Base-by-base conservation (phyloP, 2,329 filamentous ascomycete genomes). In the Hymenoscyphus fraxineus region DNA sequence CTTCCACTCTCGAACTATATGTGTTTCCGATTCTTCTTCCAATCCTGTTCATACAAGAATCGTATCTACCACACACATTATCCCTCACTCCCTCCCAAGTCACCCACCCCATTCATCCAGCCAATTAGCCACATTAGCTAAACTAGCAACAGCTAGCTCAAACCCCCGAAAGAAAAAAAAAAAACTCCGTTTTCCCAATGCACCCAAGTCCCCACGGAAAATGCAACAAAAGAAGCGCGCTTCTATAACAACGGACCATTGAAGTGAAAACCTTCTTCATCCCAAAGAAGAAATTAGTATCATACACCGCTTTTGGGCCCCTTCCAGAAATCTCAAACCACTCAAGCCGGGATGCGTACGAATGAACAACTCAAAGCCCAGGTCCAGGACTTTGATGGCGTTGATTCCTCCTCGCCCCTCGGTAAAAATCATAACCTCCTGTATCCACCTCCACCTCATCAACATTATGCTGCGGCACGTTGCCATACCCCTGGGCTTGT, bases 401-500 rank as follows among this genome's bases (percentile, higher is more conserved):
- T 27, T 54, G 32, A 51, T 65, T 64, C 32, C 68, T 66, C 59
- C 71, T 71, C 60, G 68, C 64, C 16, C 65, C 59, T 40, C 73
- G 66, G 62, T 74, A 75, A 68, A 75, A 73, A 63, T 76, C 74
- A 67, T 75, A 76, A 59, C 64, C 69, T 66, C 64, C 70, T 5
- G 73, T 70, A 66, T 75, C 72, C 13, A 3, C 47, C 6, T 64
- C 44, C 15, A 71, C 44, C 13, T 72, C 72, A 27, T 77, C 73
- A 58, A 79, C 75, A 9, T 78, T 59, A 15, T 77, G 75, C 71
- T 88, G 85, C 0, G 85, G 82, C 62, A 88, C 73, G 32, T 82
- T 81, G 15, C 84, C 86, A 72, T 88, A 88, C 0, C 86, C 85
- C 60, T 80, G 77, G 0, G 84, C 83, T 2, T 85, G 9, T 13